These are phyloP conservation scores for Phytophthora parvispora DNA, from an alignment of 352 stramenopile genomes.

Conservation along the genomic window DNA sequence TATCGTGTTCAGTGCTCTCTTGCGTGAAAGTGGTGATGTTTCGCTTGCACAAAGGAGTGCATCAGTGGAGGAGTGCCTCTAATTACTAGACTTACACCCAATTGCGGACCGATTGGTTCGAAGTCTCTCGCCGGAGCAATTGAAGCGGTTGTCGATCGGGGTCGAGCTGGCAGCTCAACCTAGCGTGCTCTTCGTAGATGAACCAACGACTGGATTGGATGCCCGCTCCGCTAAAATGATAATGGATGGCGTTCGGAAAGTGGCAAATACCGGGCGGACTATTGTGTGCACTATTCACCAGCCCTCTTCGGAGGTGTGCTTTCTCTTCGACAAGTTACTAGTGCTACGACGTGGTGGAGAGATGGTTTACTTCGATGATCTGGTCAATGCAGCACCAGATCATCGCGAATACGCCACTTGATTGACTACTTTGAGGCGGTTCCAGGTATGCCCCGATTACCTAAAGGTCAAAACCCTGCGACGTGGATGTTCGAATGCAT, in stretches of 20 bases:
- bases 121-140: neutral
- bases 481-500: neutral
- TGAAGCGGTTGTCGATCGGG: neutral
- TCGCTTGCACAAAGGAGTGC: neutral
- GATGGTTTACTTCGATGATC: neutral
- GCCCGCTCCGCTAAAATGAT: neutral
- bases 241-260: neutral
- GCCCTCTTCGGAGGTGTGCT: neutral
- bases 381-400: neutral
- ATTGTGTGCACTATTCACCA: conserved; percentile 2
- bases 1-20: neutral
- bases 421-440: conserved; percentile 2
- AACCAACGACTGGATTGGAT: neutral
- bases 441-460: neutral
- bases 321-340: neutral
- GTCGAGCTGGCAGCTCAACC: neutral
- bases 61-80: neutral
- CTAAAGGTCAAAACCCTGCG: neutral
- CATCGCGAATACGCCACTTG: neutral
- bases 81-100: neutral
- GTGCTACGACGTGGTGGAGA: neutral
- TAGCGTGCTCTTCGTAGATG: neutral
- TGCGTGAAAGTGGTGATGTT: neutral
- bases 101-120: neutral
- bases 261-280: neutral